Base-by-base conservation (phyloP, 2,329 filamentous ascomycete genomes). In the Sporothrix humicola region DNA sequence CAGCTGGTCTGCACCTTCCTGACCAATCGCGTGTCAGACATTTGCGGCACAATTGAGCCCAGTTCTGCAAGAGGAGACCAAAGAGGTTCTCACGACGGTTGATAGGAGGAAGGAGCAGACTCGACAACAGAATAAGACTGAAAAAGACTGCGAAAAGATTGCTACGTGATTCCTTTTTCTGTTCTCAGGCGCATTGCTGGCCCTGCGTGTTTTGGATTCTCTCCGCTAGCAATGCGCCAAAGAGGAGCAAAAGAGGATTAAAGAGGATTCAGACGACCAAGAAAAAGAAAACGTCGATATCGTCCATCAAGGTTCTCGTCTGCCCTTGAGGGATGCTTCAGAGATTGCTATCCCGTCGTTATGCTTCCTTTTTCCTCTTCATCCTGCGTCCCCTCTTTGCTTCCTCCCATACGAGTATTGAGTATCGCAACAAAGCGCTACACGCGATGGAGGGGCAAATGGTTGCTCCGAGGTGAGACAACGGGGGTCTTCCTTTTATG, bases 1-100 rank as follows among this genome's bases (percentile, higher is more conserved):
- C 54, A 37, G 48, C n/a, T 10, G 5, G 52, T 66, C 15, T 66
- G 12, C n/a, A 26, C 61, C 42, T 48, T 66, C 42, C 37, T 17
- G 50, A 44, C 72, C 72, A 73, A 73, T 73, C 42, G 69, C 59
- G 69, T 73, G 44, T 71, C 59, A 73, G 58, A 68, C 50, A 68
- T 71, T 65, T 50, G 23, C 42, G 52, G 37, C 52, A 44, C 50
- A 46, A 61, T 44, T 44, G 61, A 48, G 68, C 12, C 23, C 65
- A 46, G 66, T 9, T 37, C 23, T 61, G 44, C 12, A 42, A 26
- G 20, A 23, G 12, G 58, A 59, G 69, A 44, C 68, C 68, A 71
- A 71, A 73, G 69, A 68, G 73, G 73, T 74, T 74, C 73, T 72
- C 69, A 54, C 48, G 46, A 44, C 65, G 54, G 20, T 44, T 50